Base-by-base conservation (phyloP, 164 flowering plant species). In the Annona cherimola region DNA sequence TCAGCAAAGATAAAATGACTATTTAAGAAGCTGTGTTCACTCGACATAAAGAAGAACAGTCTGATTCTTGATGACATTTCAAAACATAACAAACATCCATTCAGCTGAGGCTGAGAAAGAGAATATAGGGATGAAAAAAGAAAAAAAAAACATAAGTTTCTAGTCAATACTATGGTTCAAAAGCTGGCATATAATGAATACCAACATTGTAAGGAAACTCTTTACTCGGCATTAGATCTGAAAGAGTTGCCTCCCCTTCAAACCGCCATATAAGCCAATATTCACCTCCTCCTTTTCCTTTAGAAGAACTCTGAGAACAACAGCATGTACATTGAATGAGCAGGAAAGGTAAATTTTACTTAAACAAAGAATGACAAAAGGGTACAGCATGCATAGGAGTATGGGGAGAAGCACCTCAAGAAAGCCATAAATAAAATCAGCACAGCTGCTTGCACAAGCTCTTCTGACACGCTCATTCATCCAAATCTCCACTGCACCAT, bases 401-500 rank as follows among this genome's bases (percentile, higher is more conserved):
- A 20, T 42, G 26, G 69, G 72, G 66, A 78, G 81, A 82, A 78
- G 76, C 76, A 95, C 98, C 98, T 95, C 98, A 64, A 84, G 92
- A 83, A 93, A 95, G 46, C 98, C 99, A 43, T 93, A 88, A 45
- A 93, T 61, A 80, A 93, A 95, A 81, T 93, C 98, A 40, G 99
- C 99, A 83, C 99, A 95, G 74, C 99, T 91, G 73, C 73, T 93
- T 43, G 92, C 82, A 78, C 98, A 95, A 76, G 99, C 99, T 81
- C 99, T 81, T 66, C 99, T 81, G 2, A 85, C 97, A 61, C 98
- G 90, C 84, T 95, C 99, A 69, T 95, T 95, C 99, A 95, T 95
- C 99, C 99, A 95, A 82, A 95, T 93, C 83, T 95, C 99, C 45
- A 95, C 99, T 26, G 99, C 99, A 46, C 99, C 98, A 85, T 90